Percentiles rank a stretch among this genome's conserved stretches.
These are phyloP conservation scores for Fusarium sp. DNA, from an alignment of 2,329 filamentous ascomycete species.

Conservation along the genomic window DNA sequence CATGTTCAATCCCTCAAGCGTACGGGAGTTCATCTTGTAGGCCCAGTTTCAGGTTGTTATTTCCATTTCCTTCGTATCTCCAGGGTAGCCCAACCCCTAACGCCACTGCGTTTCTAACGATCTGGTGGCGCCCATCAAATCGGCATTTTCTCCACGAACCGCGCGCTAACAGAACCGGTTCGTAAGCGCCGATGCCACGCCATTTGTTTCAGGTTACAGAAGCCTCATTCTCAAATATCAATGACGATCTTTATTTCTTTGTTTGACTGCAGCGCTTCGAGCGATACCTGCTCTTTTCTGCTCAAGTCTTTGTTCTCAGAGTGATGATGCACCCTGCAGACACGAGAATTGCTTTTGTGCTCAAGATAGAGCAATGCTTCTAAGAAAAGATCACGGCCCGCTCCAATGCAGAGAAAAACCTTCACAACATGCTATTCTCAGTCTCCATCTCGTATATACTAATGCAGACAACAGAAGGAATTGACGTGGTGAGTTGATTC, in stretches of 20 bases:
- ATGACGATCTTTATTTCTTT: constrained; percentile 11
- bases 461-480: constrained; percentile 19
- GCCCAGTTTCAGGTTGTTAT: background rate
- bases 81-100: constrained; percentile 14
- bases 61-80: background rate
- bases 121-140: constrained; percentile 3
- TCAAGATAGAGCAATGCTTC: background rate
- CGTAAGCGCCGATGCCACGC: constrained; percentile 21
- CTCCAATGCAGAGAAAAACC: constrained; percentile 9
- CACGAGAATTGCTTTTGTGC: constrained; percentile 2
- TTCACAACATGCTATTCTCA: constrained; percentile 13
- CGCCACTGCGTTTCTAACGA: background rate
- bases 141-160: constrained; percentile 12
- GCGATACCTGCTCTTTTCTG: too few species aligned
- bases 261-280: constrained; percentile 1
- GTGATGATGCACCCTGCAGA: constrained; percentile 15
- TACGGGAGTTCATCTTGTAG: too few species aligned
- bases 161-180: constrained; percentile 24
- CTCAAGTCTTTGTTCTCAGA: background rate
- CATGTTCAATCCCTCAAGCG: too few species aligned
- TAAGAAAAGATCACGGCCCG: constrained; percentile 29
- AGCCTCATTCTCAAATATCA: constrained; percentile 5
- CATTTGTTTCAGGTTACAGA: constrained; percentile 27
- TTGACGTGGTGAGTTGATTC: constrained; percentile 26
- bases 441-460: constrained; percentile 23